Evolutionary conservation across 306 rosid genomes (phyloP), one percentile per base, ranked within the genome.

Genomic region (Inga laurina): DNA sequence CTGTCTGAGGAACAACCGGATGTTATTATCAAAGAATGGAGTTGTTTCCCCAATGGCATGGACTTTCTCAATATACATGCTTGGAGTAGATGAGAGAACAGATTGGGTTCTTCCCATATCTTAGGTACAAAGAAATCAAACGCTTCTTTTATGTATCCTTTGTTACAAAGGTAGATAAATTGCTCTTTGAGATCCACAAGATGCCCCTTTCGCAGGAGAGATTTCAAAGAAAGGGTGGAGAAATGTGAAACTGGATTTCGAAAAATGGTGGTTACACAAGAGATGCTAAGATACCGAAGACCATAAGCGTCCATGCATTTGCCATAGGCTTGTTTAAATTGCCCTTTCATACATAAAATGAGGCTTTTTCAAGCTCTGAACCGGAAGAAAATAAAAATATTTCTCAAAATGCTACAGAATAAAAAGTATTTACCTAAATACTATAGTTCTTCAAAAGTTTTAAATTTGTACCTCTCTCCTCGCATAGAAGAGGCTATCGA

Each of bases 1-100:
- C 82, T 93, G 87, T 93, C 93, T 3, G 86, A 32, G 80, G 88
- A 90, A 87, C 87, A 81, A 45, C 98, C 98, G 75, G 97, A 96
- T 46, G 97, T 91, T 45, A 93, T 56, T 3, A 91, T 84, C 84
- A 92, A 79, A 71, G 91, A 91, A 83, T 96, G 99, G 59, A 93
- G 84, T 84, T 96, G 99, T 74, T 88, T 90, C 59, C 86, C 96
- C 18, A 90, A 69, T 34, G 84, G 74, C 74, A 90, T 73, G 32
- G 94, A 92, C 70, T 86, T 88, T 66, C 56, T 86, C 76, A 88
- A 82, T 48, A 90, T 78, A 62, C 94, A 92, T 79, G 98, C 89
- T 88, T 91, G 91, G 72, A 96, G 83, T 74, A 96, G 90, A 79
- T 85, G 88, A 32, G 98, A 85, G 87, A 93, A 91, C 32, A 93